Base-by-base conservation (phyloP, 169 alveolate genomes). In the Cryptosporidium felis region DNA sequence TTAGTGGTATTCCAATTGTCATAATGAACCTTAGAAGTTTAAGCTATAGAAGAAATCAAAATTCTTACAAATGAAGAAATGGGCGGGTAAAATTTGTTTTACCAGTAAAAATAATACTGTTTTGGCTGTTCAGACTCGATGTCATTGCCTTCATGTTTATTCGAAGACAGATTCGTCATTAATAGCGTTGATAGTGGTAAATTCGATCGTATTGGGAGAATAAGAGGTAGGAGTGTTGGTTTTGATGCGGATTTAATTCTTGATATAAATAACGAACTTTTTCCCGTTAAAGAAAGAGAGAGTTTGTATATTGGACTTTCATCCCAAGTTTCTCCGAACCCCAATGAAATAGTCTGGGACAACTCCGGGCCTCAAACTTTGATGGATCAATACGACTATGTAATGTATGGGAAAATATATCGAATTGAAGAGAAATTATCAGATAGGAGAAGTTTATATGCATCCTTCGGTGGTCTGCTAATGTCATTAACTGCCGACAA, bases 1-100 rank as follows among this genome's bases (percentile, higher is more conserved):
- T 98, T 16, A 98, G 94, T 16, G 99, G 99, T 38, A 95, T 96
- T 42, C 99, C 99, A 30, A 97, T 95, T 51, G 96, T 80, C 98
- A 96, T 95, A n/a, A n/a, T n/a, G n/a, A n/a, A n/a, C n/a, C n/a
- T n/a, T n/a, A n/a, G n/a, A n/a, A n/a, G n/a, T n/a, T n/a, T n/a
- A n/a, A n/a, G n/a, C n/a, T n/a, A n/a, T n/a, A n/a, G n/a, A n/a
- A n/a, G n/a, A n/a, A n/a, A n/a, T n/a, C n/a, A n/a, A n/a, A n/a
- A n/a, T n/a, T n/a, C n/a, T n/a, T n/a, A n/a, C n/a, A n/a, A n/a
- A n/a, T n/a, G n/a, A n/a, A n/a, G n/a, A n/a, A n/a, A n/a, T n/a
- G n/a, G n/a, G n/a, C n/a, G n/a, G n/a, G n/a, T n/a, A n/a, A n/a
- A n/a, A n/a, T n/a, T n/a, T n/a, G n/a, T n/a, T n/a, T n/a, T n/a